A percentile compares a stretch with the other conserved stretches of the same genome.
phyloP scores from a whole-genome alignment of 306 rosid species.

The Neltuma alba region DNA sequence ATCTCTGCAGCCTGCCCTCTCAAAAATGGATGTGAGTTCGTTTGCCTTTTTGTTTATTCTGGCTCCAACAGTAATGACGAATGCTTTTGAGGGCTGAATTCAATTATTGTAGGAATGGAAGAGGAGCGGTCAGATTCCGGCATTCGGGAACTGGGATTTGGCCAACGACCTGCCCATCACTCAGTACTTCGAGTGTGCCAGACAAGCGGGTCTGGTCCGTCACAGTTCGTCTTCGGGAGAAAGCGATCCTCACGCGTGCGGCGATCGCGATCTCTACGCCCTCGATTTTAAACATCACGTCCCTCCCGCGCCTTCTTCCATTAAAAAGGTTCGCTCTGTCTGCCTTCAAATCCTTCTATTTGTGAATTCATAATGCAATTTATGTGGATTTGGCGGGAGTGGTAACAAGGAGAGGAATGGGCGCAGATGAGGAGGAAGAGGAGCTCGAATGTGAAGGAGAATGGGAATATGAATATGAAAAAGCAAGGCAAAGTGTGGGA shows the following conservation, averaged over 20 bases:
- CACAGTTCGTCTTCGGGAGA: constrained; percentile 85
- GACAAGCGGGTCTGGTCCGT: constrained; percentile 84
- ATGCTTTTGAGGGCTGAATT: too few species aligned
- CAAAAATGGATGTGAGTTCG: neutral
- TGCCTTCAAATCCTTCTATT: too few species aligned
- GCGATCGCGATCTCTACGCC: constrained; percentile 63
- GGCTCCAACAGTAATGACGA: neutral
- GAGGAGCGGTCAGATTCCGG: constrained; percentile 83
- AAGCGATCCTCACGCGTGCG: constrained; percentile 31
- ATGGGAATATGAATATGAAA: constrained; percentile 34
- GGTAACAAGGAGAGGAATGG: too few species aligned
- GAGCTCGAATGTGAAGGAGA: constrained; percentile 42
- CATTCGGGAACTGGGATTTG: constrained; percentile 93
- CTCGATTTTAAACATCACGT: constrained; percentile 49
- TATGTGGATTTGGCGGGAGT: neutral
- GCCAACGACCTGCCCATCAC: constrained; percentile 84
- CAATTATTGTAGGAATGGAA: constrained; percentile 44
- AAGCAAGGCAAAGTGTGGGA: constrained; percentile 61
- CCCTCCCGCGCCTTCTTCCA: constrained; percentile 25
- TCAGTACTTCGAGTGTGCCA: constrained; percentile 85
- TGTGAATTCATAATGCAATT: too few species aligned
- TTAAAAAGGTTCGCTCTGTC: constrained; percentile 53
- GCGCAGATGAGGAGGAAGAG: constrained; percentile 44
- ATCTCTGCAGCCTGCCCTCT: too few species aligned
- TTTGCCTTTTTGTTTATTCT: neutral